Conservation (phyloP, 345 rosid species). For the Kandelia obovata region DNA sequence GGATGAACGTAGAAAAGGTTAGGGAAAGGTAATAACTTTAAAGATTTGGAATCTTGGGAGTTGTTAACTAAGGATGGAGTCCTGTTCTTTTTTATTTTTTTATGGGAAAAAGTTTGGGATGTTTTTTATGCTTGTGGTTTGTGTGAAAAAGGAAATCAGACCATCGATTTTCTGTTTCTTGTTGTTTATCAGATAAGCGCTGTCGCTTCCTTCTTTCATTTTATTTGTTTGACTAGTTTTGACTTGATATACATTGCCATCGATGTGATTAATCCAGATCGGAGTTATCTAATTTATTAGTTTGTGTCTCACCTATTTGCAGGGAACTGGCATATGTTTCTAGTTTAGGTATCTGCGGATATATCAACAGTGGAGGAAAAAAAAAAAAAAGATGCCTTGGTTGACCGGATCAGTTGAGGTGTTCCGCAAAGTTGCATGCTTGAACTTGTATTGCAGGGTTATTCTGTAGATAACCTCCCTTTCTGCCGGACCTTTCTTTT, state of each 20-base stretch:
- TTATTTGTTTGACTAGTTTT: no score
- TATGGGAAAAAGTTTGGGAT: no score
- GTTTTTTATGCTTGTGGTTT: not conserved
- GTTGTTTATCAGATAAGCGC: no score
- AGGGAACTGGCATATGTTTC: slow-evolving; percentile 3
- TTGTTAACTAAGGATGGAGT: not conserved
- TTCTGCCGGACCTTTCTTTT: not conserved
- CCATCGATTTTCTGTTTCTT: no score
- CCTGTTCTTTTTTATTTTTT: not conserved
- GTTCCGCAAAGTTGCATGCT: slow-evolving; percentile 49
- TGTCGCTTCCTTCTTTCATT: no score
- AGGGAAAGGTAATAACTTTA: not conserved
- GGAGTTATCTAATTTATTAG: no score
- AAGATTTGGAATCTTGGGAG: not conserved
- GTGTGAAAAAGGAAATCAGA: no score
- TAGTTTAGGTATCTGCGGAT: not conserved
- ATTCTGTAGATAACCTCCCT: slow-evolving; percentile 49
- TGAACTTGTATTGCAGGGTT: slow-evolving; percentile 84
- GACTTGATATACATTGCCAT: no score
- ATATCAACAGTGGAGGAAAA: slow-evolving; percentile 4
- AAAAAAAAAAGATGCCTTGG: slow-evolving; percentile 63
- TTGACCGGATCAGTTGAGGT: slow-evolving; percentile 49
- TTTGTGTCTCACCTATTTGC: not conserved
- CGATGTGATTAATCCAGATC: no score
- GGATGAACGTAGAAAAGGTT: no score